Evolutionary conservation across 345 rosid genomes (phyloP), one percentile per base, ranked within the genome.

Genomic region (Rhodamnia argentea): DNA sequence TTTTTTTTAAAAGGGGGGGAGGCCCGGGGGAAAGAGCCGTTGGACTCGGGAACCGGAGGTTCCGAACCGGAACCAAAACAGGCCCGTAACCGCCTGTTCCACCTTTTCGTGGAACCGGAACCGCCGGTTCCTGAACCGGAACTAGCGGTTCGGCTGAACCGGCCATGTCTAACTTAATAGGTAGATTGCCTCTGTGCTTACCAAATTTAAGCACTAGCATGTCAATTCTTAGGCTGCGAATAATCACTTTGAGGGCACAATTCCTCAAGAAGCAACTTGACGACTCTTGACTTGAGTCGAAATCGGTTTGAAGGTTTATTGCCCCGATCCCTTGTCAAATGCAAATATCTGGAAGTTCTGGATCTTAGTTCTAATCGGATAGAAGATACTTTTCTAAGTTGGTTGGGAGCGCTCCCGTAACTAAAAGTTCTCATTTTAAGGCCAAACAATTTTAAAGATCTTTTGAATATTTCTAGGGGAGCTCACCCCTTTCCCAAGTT

Each of bases 381-480:
- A 7, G 52, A 86, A 6, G 92, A 56, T 15, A 83, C 47, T 4
- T 89, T 92, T 20, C 92, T 92, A 0, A 14, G 14, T 44, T 89
- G 90, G 90, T 85, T 88, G 82, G 89, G 26, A 85, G 10, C 83
- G 62, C 91, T 91, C 27, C 74, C 82, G 1, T 7, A 16, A 1
- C 85, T 91, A 11, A 86, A 89, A 83, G 88, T 88, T 50, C 92
- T 91, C 57, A 52, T 82, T 18, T 20, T 93, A 7, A 15, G 82
- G 2, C 88, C 88, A 7, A 93, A 91, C 57, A 85, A 52, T 3
- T 64, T 93, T 3, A 60, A 85, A 22, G 88, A 92, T 53, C 10
- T 15, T 4, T 3, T 90, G 24, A 22, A 5, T 2, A 4, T 6
- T 37, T 16, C 82, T 0, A 14, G 1, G 3, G 24, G 62, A 13